Evolutionary conservation across 1,139 yeast genomes (phyloP).

Genomic region (Blastobotrys apis): DNA sequence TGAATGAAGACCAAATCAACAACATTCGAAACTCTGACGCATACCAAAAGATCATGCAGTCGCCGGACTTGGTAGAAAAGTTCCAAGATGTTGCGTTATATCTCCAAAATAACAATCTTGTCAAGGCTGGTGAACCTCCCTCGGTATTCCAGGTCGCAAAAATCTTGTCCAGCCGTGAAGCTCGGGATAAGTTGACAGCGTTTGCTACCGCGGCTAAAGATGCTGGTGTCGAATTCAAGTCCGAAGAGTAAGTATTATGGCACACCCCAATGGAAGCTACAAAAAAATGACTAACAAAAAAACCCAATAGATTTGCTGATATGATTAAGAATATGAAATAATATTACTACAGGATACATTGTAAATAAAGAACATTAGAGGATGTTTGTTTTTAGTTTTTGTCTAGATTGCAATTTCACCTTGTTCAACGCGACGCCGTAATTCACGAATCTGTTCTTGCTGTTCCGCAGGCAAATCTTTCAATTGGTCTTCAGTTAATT

Average conservation of each 20-base stretch:
- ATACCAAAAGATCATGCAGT: slow-evolving; percentile 6
- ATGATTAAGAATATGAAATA: slow-evolving; percentile 12
- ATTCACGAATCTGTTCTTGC: slow-evolving; percentile 29
- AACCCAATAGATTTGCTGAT: slow-evolving; percentile 5
- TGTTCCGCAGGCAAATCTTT: slow-evolving; percentile 58
- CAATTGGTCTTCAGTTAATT: slow-evolving; percentile 62
- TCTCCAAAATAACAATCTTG: slow-evolving; percentile 10
- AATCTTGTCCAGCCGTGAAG: slow-evolving; percentile 15
- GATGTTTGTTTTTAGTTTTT: background rate
- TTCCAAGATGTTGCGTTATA: slow-evolving; percentile 13
- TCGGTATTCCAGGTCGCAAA: slow-evolving; percentile 13
- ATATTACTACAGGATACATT: background rate
- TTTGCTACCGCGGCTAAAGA: slow-evolving; percentile 8
- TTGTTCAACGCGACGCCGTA: slow-evolving; percentile 29
- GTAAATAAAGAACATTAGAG: background rate
- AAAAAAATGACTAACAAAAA: too few relatives aligned
- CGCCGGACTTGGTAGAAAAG: slow-evolving; percentile 12
- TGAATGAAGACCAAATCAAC: slow-evolving; percentile 4
- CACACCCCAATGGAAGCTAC: too few relatives aligned
- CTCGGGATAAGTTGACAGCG: slow-evolving; percentile 16
- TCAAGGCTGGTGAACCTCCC: slow-evolving; percentile 14
- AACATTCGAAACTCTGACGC: slow-evolving; percentile 9
- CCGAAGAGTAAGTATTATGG: slow-evolving; percentile 12
- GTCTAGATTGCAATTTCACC: slow-evolving; percentile 29
- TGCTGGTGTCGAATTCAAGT: slow-evolving; percentile 15